phyloP scores from a whole-genome alignment of 2,329 filamentous ascomycete genomes.

The Calonectria pauciramosa region DNA sequence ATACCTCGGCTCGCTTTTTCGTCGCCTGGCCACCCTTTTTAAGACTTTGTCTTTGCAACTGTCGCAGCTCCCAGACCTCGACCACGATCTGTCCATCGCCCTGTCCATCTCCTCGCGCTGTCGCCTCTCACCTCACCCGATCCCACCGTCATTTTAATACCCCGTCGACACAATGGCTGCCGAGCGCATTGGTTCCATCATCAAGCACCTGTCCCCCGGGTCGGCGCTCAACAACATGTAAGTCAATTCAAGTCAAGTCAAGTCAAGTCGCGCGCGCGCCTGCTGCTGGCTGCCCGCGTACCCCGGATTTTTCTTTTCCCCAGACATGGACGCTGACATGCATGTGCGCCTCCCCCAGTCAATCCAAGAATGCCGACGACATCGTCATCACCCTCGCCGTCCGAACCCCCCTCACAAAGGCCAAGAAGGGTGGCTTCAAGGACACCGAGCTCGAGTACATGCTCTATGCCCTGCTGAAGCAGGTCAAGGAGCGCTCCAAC shows the following conservation, averaged over 20 bases:
- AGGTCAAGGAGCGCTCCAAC: constrained; percentile 78
- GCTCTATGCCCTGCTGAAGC: constrained; percentile 84
- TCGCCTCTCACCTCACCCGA: constrained; percentile 10
- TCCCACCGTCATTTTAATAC: not conserved
- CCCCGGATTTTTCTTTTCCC: not conserved
- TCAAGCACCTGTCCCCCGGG: constrained; percentile 86
- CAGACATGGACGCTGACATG: not conserved
- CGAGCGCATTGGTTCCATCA: constrained; percentile 88
- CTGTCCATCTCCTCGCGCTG: not conserved
- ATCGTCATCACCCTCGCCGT: constrained; percentile 95
- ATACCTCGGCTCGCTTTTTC: constrained; percentile 37
- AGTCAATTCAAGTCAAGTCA: constrained; percentile 62
- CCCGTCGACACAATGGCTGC: constrained; percentile 74
- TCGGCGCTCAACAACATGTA: constrained; percentile 84
- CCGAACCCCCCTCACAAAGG: constrained; percentile 91
- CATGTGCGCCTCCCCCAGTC: constrained; percentile 65
- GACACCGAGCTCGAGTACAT: constrained; percentile 92
- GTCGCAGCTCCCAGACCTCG: not conserved
- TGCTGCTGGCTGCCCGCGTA: not conserved
- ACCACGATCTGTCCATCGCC: constrained; percentile 16
- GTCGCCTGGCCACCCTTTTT: not conserved
- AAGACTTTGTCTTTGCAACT: constrained; percentile 2
- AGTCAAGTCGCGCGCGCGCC: constrained; percentile 52
- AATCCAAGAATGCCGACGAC: constrained; percentile 94
- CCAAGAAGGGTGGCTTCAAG: constrained; percentile 93